These are phyloP conservation scores for Eucalyptus urophylla DNA, from an alignment of 345 rosid genomes.

Conservation along the genomic window DNA sequence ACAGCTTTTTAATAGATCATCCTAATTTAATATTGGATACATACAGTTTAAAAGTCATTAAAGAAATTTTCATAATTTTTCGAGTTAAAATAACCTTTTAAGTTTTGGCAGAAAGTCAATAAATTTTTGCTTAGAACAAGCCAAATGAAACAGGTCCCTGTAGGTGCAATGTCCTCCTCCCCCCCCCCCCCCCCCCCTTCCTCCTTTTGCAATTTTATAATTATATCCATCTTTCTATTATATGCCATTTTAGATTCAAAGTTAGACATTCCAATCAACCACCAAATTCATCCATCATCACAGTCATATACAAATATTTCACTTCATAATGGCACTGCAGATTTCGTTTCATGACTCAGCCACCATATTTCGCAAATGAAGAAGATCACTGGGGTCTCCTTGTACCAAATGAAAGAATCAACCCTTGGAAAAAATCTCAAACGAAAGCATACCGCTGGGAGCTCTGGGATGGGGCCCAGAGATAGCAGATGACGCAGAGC, in stretches of 20 bases:
- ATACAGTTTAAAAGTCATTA: background rate
- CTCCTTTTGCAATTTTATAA: background rate
- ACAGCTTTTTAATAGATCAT: background rate
- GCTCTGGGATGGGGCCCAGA: constrained; percentile 93
- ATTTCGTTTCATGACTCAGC: background rate
- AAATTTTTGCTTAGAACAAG: background rate
- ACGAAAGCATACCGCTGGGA: constrained; percentile 52
- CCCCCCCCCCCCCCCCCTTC: rapidly evolving
- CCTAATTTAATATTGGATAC: background rate
- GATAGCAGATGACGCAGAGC: constrained; percentile 79
- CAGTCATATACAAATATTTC: background rate
- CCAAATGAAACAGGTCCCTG: background rate
- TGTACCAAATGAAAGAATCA: background rate
- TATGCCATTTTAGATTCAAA: background rate
- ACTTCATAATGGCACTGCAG: background rate
- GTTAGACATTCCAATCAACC: background rate
- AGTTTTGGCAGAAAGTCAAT: background rate
- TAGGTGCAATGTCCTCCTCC: background rate
- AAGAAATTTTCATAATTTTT: background rate
- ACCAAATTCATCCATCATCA: background rate
- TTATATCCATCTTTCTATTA: background rate
- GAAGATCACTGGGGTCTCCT: background rate
- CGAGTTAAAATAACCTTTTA: background rate
- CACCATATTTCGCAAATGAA: background rate
- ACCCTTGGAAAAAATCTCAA: background rate